phyloP scores from a whole-genome alignment of 2,329 filamentous ascomycete species.

The Sporothrix variecibatus region DNA sequence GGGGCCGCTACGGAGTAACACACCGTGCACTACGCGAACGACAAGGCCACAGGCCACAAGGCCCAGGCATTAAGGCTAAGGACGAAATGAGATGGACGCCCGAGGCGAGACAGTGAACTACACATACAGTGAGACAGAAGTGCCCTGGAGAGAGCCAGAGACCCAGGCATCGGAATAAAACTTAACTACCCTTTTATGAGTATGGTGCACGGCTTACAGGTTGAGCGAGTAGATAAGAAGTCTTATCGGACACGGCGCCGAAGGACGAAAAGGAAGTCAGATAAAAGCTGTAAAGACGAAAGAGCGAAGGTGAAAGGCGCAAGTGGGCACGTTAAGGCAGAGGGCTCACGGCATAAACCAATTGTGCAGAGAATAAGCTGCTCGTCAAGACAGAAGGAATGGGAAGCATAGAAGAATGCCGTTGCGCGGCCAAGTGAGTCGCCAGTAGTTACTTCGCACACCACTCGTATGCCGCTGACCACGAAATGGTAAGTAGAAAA shows the following conservation, averaged over 20 bases:
- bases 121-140: background rate
- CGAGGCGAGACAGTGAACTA: background rate
- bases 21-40: constrained; percentile 5
- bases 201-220: background rate
- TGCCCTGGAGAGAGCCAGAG: background rate
- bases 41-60: background rate
- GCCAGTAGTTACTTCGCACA: too few species aligned
- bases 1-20: background rate
- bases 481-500: background rate
- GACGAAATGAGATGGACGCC: constrained; percentile 1
- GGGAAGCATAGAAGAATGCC: background rate
- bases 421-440: background rate
- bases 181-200: background rate
- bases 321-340: background rate
- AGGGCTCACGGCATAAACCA: background rate
- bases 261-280: background rate
- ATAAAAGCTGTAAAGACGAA: background rate
- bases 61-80: background rate
- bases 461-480: background rate
- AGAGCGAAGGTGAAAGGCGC: background rate
- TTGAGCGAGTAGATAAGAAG: background rate
- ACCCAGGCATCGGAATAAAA: background rate
- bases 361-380: background rate
- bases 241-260: background rate
- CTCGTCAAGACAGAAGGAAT: background rate